Evolutionary conservation across 225 moss, liverwort and hornwort species (phyloP), one percentile per base, ranked within the genome.

Genomic region (Anthoceros angustus): DNA sequence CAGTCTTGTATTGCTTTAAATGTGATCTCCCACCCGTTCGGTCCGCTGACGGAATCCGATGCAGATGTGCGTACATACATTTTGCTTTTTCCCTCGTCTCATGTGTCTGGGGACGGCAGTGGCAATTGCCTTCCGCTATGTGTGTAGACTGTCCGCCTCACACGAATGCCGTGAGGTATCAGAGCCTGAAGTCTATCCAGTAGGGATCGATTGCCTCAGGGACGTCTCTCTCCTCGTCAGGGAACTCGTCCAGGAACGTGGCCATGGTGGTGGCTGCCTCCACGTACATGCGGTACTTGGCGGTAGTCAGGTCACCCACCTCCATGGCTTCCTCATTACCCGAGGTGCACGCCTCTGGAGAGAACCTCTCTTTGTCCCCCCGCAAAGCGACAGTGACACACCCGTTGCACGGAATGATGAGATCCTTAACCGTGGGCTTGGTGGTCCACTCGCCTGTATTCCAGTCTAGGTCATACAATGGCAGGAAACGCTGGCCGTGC

Each of bases 361-460:
- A 16, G 6, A 46, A 46, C 45, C 42, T 39, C 20, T 42, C 6
- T 60, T 16, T 42, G 70, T 42, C 4, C 32, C 32, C 32, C 32
- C 32, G 4, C 32, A 32, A 32, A 32, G 4, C 32, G 32, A 4
- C 4, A 32, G 32, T 1, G 32, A 4, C 32, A 32, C 1, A 32
- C 32, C 32, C 32, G 32, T 32, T 32, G 32, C 32, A 32, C 32
- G 55, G 55, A 5, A 55, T 55, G 55, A 55, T 55, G 55, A 55
- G 6, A 20, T 40, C 12, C 42, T 16, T 69, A 18, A 25, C 49
- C 16, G 63, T 26, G 14, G 32, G 61, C 64, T 50, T 77, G 41
- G 74, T 71, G 43, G 8, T 72, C 80, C 80, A 80, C 14, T 80
- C 71, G 4, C 80, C 80, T 2, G 72, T 74, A 61, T 39, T 70